Evolutionary conservation across 2,329 filamentous ascomycete genomes (phyloP), one percentile per base, ranked within the genome.

Genomic region (Aspergillus pseudonomiae): DNA sequence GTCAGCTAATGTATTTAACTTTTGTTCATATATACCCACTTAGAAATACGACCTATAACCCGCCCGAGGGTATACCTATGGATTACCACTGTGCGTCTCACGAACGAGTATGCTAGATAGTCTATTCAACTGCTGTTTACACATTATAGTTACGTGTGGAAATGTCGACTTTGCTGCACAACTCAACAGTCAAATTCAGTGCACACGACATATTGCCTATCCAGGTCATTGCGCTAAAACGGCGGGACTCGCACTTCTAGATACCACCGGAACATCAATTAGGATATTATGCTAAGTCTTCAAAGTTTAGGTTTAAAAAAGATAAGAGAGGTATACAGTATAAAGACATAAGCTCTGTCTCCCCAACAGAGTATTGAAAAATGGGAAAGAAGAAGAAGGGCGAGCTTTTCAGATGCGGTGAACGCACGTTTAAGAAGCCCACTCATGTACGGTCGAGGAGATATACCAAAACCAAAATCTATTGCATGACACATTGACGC

Each of bases 281-380:
- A 76, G 68, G 69, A 69, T 72, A 74, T 76, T 75, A 76, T 73
- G 68, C 66, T 73, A 70, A 63, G 60, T 65, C 62, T 66, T 65
- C 62, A 65, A 68, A 66, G 56, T 61, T 67, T 66, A 55, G 53
- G 57, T 64, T 63, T 63, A 67, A 71, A 72, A 71, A 48, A 58
- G 54, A 63, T 59, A 64, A 67, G 70, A 71, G 71, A 67, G 67
- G 66, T 73, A 68, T 73, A 75, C 68, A 67, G 68, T 76, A 76
- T 75, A 75, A 75, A 70, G 69, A 76, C 74, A 77, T 72, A 64
- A 67, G 67, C 74, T 70, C 71, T 64, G 65, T 56, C 60, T 59
- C 56, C 58, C 60, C 52, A 66, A 64, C 63, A 68, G 66, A 69
- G 69, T 60, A 63, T 32, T 62, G 34, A 63, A 60, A 72, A 69